Percentiles rank a stretch among this genome's conserved stretches.
phyloP scores from a whole-genome alignment of 139 green algal genomes.

The Chlorella ohadii region DNA sequence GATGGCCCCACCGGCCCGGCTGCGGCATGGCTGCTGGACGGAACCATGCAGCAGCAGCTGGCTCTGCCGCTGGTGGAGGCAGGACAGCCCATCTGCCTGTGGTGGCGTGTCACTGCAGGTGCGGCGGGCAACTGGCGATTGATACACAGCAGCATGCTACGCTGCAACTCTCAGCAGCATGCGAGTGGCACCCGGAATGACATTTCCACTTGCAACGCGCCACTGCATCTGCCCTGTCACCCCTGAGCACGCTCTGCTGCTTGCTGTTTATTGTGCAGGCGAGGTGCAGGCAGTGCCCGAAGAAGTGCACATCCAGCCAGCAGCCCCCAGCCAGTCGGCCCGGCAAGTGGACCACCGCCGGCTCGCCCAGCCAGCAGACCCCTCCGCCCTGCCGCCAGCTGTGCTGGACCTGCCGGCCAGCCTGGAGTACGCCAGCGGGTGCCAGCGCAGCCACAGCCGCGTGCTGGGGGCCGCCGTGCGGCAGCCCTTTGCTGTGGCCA shows the following conservation, averaged over 20 bases:
- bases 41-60: slow-evolving; percentile 6
- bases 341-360: slow-evolving; percentile 4
- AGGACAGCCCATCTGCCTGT: slow-evolving; percentile 14
- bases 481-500: slow-evolving; percentile 38
- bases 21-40: slow-evolving; percentile 12
- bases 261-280: slow-evolving; percentile 26
- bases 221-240: no score
- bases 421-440: slow-evolving; percentile 52
- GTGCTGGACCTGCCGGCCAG: slow-evolving; percentile 47
- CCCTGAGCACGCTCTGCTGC: no score
- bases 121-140: not conserved
- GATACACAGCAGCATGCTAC: no score
- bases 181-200: no score
- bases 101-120: slow-evolving; percentile 49
- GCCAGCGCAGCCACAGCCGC: slow-evolving; percentile 46
- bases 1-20: not conserved
- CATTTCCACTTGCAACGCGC: no score
- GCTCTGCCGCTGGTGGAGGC: slow-evolving; percentile 38
- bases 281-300: slow-evolving; percentile 14
- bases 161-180: no score
- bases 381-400: not conserved
- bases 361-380: not conserved
- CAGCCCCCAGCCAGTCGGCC: not conserved
- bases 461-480: slow-evolving; percentile 37
- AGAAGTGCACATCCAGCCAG: slow-evolving; percentile 15